Base-by-base conservation (phyloP, 164 flowering plant genomes). In the Platanus orientalis region DNA sequence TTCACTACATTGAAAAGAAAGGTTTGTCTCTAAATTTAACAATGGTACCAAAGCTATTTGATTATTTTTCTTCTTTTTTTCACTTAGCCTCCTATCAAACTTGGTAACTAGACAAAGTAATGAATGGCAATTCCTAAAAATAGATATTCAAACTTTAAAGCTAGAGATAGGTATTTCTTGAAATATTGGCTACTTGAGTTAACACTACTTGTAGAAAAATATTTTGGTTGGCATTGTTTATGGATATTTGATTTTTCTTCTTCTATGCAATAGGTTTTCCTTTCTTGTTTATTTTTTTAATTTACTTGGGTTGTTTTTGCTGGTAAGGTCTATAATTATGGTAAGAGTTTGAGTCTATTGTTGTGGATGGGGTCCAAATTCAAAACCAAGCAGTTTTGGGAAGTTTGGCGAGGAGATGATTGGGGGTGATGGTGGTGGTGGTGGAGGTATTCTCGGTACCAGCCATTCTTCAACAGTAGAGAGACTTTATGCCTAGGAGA, bases 401-500 rank as follows among this genome's bases (percentile, higher is more conserved):
- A 86, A 81, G 58, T 54, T 79, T 51, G 72, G 68, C 28, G 79
- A 78, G 39, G 83, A 79, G 53, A 66, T 68, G 58, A 28, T 54
- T 49, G 77, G 59, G 7, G 57, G 58, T 23, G 67, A 65, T 71
- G 48, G 48, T 29, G 71, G 62, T 50, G 64, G 68, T 53, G 70
- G 73, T n/a, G 70, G 45, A n/a, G n/a, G n/a, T 58, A 54, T 57
- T 47, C 28, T 51, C 30, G 55, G 64, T 51, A 52, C 73, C 16
- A 80, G 88, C 68, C 97, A 92, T 69, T 80, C 83, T 69, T 82
- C 90, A 54, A 92, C 97, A 17, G 80, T 86, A n/a, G 96, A 95
- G 79, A 88, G 85, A 70, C 77, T 95, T 2, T 89, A 81, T 76
- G 97, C 97, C 57, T 95, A 97, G 99, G 99, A 95, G 79, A 92